Evolutionary conservation across 768 basidiomycete genomes (phyloP).

Genomic region (Tephrocybe sp.): DNA sequence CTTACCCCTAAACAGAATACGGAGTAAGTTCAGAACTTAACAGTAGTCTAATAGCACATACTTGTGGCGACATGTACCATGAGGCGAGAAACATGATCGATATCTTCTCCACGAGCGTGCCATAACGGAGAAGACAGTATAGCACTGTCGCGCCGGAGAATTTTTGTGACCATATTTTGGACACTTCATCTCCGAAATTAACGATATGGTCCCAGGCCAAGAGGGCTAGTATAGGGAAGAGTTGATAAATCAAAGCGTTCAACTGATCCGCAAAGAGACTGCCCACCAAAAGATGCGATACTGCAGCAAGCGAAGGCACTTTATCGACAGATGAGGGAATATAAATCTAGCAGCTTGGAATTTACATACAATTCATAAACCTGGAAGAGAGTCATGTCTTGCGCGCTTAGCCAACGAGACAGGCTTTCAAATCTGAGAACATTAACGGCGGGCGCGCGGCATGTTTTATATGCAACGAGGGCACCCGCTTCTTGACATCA

Average conservation of each 20-base stretch:
- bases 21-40: not conserved
- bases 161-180: conserved; percentile 27
- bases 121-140: conserved; percentile 27
- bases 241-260: not conserved
- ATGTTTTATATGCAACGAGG: too few relatives aligned
- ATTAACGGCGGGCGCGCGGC: too few relatives aligned
- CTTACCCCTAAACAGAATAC: not conserved
- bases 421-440: too few relatives aligned
- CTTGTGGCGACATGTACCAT: conserved; percentile 30
- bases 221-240: conserved; percentile 18
- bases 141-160: conserved; percentile 26
- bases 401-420: too few relatives aligned
- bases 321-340: not conserved
- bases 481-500: too few relatives aligned
- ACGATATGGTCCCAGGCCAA: conserved; percentile 30
- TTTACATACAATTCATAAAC: not conserved
- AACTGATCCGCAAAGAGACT: not conserved
- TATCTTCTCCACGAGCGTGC: conserved; percentile 30
- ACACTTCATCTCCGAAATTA: conserved; percentile 25
- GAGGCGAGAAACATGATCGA: conserved; percentile 29
- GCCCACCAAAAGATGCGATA: conserved; percentile 26
- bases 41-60: conserved; percentile 10
- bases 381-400: not conserved
- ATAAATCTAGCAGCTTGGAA: too few relatives aligned
- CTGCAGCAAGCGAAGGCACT: conserved; percentile 32